Conservation (phyloP, 768 basidiomycete species). For the Pulveroboletus sp. region DNA sequence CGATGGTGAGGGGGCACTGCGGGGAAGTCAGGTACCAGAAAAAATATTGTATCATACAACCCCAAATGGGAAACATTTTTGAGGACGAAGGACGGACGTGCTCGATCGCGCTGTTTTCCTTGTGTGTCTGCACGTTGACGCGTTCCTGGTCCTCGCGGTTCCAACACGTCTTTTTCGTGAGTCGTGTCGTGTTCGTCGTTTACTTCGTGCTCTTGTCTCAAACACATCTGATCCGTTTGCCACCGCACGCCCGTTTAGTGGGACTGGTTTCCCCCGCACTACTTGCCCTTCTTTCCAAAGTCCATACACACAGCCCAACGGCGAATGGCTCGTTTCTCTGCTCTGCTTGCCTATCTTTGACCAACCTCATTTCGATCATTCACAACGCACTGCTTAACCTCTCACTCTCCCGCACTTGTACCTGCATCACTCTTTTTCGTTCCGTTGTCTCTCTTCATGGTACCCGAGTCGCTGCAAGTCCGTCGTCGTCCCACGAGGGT, state of each 20-base stretch:
- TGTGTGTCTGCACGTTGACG: slow-evolving; percentile 5
- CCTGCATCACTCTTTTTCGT: slow-evolving; percentile 14
- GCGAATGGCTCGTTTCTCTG: slow-evolving; percentile 23
- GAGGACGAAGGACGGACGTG: not conserved
- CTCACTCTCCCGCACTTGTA: slow-evolving; percentile 2
- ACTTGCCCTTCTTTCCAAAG: slow-evolving; percentile 2
- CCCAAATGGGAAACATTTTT: slow-evolving; percentile 8
- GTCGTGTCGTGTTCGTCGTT: not conserved
- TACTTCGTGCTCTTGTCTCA: not conserved
- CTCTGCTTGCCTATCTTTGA: slow-evolving; percentile 8
- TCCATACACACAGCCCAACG: slow-evolving; percentile 7
- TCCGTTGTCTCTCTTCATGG: slow-evolving; percentile 18
- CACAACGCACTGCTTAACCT: slow-evolving; percentile 6
- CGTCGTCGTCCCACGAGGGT: slow-evolving; percentile 29
- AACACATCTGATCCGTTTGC: not conserved
- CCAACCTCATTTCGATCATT: slow-evolving; percentile 12
- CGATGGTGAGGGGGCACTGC: too few relatives aligned
- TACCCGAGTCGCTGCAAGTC: slow-evolving; percentile 14
- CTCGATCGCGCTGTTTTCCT: not conserved
- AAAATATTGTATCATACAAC: not conserved
- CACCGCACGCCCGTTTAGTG: slow-evolving; percentile 3
- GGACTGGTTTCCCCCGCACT: slow-evolving; percentile 18
- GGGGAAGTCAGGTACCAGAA: too few relatives aligned
- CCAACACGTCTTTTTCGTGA: slow-evolving; percentile 9
- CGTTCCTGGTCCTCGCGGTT: slow-evolving; percentile 4